These are phyloP conservation scores for Cryphonectria carpinicola DNA, from an alignment of 2,329 filamentous ascomycete species.

Conservation along the genomic window DNA sequence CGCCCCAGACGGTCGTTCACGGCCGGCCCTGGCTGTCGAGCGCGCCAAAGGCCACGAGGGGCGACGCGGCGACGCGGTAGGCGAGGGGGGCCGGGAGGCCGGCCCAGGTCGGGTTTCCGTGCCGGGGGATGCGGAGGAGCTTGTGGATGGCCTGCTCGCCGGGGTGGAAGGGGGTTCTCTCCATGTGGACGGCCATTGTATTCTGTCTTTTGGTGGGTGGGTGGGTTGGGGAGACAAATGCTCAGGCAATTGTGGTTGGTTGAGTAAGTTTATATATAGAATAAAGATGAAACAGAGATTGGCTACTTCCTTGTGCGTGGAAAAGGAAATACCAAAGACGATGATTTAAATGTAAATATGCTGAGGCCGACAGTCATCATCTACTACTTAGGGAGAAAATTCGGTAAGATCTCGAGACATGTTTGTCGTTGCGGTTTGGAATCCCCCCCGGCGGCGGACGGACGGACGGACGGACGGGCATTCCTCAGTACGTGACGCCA, in stretches of 20 bases:
- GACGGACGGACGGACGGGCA: no score
- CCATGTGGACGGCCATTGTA: constrained; percentile 20
- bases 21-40: constrained; percentile 67
- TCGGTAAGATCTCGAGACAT: background rate
- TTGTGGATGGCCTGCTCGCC: constrained; percentile 70
- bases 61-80: constrained; percentile 62
- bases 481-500: background rate
- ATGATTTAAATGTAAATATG: background rate
- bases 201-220: no score
- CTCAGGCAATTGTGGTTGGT: no score
- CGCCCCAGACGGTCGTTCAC: constrained; percentile 83
- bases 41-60: constrained; percentile 74
- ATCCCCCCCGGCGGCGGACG: background rate
- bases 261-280: no score
- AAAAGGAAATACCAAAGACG: no score
- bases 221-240: no score
- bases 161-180: constrained; percentile 54
- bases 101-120: constrained; percentile 62
- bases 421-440: background rate
- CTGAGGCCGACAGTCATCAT: background rate
- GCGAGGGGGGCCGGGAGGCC: constrained; percentile 66
- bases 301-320: no score
- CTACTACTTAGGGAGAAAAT: background rate
- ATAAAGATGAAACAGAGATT: background rate
- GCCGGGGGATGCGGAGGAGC: constrained; percentile 59